Conservation (phyloP, 2,329 filamentous ascomycete species). For the Phoma sp. region DNA sequence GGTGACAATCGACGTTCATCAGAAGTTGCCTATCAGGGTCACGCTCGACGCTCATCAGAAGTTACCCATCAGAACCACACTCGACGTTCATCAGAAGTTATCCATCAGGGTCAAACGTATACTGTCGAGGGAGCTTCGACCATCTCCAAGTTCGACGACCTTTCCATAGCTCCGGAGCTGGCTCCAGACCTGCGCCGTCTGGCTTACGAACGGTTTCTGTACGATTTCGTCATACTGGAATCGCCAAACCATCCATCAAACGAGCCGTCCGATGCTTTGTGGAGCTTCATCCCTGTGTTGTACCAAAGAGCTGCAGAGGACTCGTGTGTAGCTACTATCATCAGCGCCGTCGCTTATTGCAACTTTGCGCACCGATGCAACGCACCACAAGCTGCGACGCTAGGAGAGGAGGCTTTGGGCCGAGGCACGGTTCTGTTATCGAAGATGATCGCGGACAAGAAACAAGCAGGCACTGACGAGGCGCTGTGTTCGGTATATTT, state of each 20-base stretch:
- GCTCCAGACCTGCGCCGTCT: constrained; percentile 29
- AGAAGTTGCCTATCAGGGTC: background rate
- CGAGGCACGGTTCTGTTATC: constrained; percentile 32
- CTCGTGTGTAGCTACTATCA: constrained; percentile 31
- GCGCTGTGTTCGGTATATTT: constrained; percentile 37
- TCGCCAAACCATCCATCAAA: constrained; percentile 21
- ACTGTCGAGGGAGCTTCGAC: background rate
- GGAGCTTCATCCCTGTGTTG: constrained; percentile 35
- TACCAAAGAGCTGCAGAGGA: constrained; percentile 28
- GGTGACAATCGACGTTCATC: background rate
- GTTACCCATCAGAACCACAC: background rate
- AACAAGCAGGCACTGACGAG: constrained; percentile 29
- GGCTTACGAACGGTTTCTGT: constrained; percentile 42
- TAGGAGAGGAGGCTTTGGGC: constrained; percentile 33
- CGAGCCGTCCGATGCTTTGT: constrained; percentile 32
- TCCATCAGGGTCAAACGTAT: background rate
- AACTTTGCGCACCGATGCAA: constrained; percentile 39
- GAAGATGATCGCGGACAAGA: constrained; percentile 30
- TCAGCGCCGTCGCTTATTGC: constrained; percentile 36
- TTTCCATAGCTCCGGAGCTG: constrained; percentile 19
- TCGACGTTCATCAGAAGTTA: background rate
- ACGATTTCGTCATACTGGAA: constrained; percentile 39
- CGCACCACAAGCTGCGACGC: constrained; percentile 26
- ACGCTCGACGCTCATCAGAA: background rate
- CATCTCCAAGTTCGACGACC: constrained; percentile 14